Evolutionary conservation across 2,329 filamentous ascomycete species (phyloP).

Genomic region (Xylogone sp.): DNA sequence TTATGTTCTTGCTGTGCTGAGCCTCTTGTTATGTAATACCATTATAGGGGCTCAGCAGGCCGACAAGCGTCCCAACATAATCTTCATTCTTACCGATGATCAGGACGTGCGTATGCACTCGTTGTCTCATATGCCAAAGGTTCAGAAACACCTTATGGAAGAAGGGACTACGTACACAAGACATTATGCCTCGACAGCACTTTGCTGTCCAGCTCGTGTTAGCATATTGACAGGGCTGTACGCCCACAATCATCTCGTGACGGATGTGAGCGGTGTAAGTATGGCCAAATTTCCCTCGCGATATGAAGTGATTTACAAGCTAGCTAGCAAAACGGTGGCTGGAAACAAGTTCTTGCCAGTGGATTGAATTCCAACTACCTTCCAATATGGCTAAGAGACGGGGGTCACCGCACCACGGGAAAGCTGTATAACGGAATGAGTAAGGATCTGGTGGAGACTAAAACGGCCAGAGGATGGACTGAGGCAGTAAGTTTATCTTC

Average conservation of each 20-base stretch:
- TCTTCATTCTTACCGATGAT: constrained; percentile 62
- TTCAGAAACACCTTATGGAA: constrained; percentile 48
- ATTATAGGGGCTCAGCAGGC: no score
- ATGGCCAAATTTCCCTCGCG: no score
- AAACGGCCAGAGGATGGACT: no score
- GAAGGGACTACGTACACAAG: constrained; percentile 50
- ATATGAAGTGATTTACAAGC: no score
- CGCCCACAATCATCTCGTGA: constrained; percentile 61
- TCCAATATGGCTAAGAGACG: constrained; percentile 63
- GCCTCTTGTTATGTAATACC: no score
- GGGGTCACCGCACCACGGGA: constrained; percentile 63
- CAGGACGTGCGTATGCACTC: constrained; percentile 58
- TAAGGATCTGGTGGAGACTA: no score
- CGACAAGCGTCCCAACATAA: no score
- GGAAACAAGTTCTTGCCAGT: constrained; percentile 59
- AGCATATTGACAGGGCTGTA: constrained; percentile 56
- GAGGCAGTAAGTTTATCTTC: no score
- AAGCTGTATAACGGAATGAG: no score
- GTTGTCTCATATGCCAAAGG: constrained; percentile 49
- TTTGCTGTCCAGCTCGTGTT: constrained; percentile 59
- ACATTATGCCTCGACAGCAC: constrained; percentile 55
- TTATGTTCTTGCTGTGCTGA: no score
- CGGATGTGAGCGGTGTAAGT: no score
- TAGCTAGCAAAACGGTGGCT: no score
- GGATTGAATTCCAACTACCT: constrained; percentile 64